phyloP scores from a whole-genome alignment of 75 land plant genomes.

The Pseudotsuga menziesii region DNA sequence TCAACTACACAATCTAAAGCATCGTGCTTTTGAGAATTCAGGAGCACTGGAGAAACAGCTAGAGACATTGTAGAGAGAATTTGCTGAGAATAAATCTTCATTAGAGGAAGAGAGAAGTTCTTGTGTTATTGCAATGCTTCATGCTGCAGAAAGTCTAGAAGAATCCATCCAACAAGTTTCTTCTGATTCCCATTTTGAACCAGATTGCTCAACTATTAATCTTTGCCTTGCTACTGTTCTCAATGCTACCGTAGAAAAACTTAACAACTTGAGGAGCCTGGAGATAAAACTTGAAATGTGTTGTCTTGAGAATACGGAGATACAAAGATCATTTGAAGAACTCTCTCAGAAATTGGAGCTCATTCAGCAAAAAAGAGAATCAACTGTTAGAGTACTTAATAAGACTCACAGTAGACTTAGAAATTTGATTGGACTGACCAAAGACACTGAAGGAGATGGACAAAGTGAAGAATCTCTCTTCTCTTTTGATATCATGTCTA shows the following conservation, averaged over 20 bases:
- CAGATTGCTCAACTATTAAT: slow-evolving; percentile 11
- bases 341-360: slow-evolving; percentile 10
- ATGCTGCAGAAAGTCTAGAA: slow-evolving; percentile 32
- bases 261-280: slow-evolving; percentile 19
- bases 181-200: not conserved
- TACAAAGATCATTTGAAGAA: slow-evolving; percentile 19
- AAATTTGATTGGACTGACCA: slow-evolving; percentile 13
- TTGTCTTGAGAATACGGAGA: slow-evolving; percentile 2
- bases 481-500: slow-evolving; percentile 11
- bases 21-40: slow-evolving; percentile 19
- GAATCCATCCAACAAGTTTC: not conserved
- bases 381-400: slow-evolving; percentile 15
- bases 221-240: slow-evolving; percentile 22
- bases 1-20: slow-evolving; percentile 23
- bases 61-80: slow-evolving; percentile 26
- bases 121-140: slow-evolving; percentile 11
- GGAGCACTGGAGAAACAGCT: slow-evolving; percentile 11
- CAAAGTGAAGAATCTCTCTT: slow-evolving; percentile 4
- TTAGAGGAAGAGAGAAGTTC: slow-evolving; percentile 30
- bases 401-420: slow-evolving; percentile 22
- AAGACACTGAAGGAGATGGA: slow-evolving; percentile 2
- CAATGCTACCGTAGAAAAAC: slow-evolving; percentile 24
- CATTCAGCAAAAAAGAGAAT: slow-evolving; percentile 18
- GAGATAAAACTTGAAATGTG: slow-evolving; percentile 28
- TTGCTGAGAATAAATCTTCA: slow-evolving; percentile 6